Conservation (phyloP, 2,329 filamentous ascomycete genomes). For the Pseudogymnoascus sp. region DNA sequence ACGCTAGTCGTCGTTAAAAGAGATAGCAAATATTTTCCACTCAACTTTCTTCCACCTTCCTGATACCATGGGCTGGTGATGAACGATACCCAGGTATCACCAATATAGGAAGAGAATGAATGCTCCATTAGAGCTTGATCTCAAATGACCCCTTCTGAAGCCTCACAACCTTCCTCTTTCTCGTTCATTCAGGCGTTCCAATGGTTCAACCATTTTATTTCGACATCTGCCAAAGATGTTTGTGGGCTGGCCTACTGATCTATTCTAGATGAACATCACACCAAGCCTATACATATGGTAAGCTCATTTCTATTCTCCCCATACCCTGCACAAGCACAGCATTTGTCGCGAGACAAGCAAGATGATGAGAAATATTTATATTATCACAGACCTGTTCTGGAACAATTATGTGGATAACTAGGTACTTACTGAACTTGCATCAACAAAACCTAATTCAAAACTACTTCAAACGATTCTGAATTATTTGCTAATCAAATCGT, state of each 20-base stretch:
- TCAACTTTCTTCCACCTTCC: constrained; percentile 25
- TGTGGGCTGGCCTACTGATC: constrained; percentile 8
- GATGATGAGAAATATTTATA: constrained; percentile 11
- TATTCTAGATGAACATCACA: background rate
- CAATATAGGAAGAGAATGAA: constrained; percentile 66
- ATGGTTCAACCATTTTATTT: background rate
- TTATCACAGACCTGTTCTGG: constrained; percentile 12
- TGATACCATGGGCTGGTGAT: constrained; percentile 47
- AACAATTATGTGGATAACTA: constrained; percentile 12
- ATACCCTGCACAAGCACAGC: background rate
- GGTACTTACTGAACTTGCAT: constrained; percentile 11
- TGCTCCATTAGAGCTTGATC: constrained; percentile 47
- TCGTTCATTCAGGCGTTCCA: background rate
- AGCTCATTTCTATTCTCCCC: background rate
- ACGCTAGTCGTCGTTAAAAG: constrained; percentile 11
- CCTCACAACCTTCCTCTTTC: constrained; percentile 24
- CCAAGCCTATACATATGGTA: constrained; percentile 1
- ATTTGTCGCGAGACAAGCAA: constrained; percentile 6
- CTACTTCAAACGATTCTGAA: background rate
- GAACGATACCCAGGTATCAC: constrained; percentile 45
- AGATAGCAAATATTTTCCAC: constrained; percentile 12
- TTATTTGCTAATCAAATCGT: constrained; percentile 8
- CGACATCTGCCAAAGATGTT: background rate
- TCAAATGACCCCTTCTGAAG: constrained; percentile 56
- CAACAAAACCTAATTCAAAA: constrained; percentile 8